Evolutionary conservation across 2,329 filamentous ascomycete genomes (phyloP).

Genomic region (Chaetomium strumarium): DNA sequence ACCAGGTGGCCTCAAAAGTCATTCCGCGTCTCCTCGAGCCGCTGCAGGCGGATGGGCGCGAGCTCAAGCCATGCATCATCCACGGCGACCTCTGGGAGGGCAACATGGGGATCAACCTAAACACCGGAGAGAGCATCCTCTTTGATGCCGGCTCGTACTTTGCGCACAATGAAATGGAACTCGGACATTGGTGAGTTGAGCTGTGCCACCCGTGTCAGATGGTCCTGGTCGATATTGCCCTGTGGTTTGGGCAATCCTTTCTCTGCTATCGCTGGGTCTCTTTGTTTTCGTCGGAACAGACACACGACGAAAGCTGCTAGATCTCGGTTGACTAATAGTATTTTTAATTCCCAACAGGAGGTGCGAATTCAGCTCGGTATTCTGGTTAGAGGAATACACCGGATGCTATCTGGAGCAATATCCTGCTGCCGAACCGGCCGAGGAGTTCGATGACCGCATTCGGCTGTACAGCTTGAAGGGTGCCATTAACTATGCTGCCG

Average conservation of each 20-base stretch:
- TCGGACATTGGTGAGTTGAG: slow-evolving; percentile 27
- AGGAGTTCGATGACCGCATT: slow-evolving; percentile 19
- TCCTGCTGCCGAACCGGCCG: slow-evolving; percentile 9
- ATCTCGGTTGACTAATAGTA: too few relatives aligned
- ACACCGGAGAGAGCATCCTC: slow-evolving; percentile 29
- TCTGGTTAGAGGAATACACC: slow-evolving; percentile 7
- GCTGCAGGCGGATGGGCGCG: slow-evolving; percentile 23
- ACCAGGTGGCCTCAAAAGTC: slow-evolving; percentile 23
- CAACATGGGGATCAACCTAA: slow-evolving; percentile 31
- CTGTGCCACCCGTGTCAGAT: too few relatives aligned
- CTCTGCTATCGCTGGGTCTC: too few relatives aligned
- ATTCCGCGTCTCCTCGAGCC: slow-evolving; percentile 29
- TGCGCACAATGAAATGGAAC: slow-evolving; percentile 37
- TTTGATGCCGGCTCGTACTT: slow-evolving; percentile 36
- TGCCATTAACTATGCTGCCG: slow-evolving; percentile 17
- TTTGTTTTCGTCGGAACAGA: too few relatives aligned
- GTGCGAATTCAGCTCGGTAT: slow-evolving; percentile 7
- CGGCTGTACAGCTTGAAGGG: slow-evolving; percentile 20
- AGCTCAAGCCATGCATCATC: slow-evolving; percentile 30
- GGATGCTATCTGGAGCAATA: slow-evolving; percentile 10
- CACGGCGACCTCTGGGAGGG: slow-evolving; percentile 39
- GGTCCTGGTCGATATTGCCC: too few relatives aligned
- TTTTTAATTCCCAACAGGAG: too few relatives aligned
- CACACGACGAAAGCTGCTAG: too few relatives aligned
- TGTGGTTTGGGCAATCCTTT: too few relatives aligned